Conservation (phyloP, 2,329 filamentous ascomycete species). For the Diaporthe sp. region DNA sequence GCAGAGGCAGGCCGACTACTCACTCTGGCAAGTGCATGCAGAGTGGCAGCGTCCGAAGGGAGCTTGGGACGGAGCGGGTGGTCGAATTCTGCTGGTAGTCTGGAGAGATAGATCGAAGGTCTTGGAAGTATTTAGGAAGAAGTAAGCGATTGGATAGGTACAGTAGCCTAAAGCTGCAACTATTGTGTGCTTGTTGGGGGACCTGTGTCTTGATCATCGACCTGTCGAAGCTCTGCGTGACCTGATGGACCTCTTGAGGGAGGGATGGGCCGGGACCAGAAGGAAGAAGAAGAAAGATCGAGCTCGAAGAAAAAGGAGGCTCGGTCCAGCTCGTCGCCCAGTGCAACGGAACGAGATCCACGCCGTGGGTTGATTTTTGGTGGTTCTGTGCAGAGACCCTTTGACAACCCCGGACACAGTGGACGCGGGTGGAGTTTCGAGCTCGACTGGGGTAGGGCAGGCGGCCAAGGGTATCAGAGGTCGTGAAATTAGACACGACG, state of each 20-base stretch:
- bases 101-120: slow-evolving; percentile 47
- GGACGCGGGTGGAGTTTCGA: slow-evolving; percentile 36
- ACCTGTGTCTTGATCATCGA: slow-evolving; percentile 34
- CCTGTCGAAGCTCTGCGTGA: slow-evolving; percentile 23
- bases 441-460: slow-evolving; percentile 38
- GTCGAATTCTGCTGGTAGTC: slow-evolving; percentile 45
- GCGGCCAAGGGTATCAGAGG: slow-evolving; percentile 29
- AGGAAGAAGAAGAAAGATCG: slow-evolving; percentile 24
- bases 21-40: slow-evolving; percentile 29
- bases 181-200: slow-evolving; percentile 42
- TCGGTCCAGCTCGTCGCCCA: slow-evolving; percentile 40
- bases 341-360: slow-evolving; percentile 42
- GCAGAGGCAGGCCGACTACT: slow-evolving; percentile 24
- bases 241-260: slow-evolving; percentile 25
- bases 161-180: slow-evolving; percentile 54
- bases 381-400: slow-evolving; percentile 42
- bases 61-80: slow-evolving; percentile 32
- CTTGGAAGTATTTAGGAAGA: slow-evolving; percentile 20
- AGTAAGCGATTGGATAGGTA: slow-evolving; percentile 42
- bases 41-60: slow-evolving; percentile 8
- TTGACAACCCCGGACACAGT: slow-evolving; percentile 41
- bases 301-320: slow-evolving; percentile 38
- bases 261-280: slow-evolving; percentile 12
- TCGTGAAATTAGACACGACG: slow-evolving; percentile 29
- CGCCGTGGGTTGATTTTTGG: slow-evolving; percentile 41